Evolutionary conservation across 1,139 yeast species (phyloP).

Genomic region (Nakaseomyces uthaithaninus): DNA sequence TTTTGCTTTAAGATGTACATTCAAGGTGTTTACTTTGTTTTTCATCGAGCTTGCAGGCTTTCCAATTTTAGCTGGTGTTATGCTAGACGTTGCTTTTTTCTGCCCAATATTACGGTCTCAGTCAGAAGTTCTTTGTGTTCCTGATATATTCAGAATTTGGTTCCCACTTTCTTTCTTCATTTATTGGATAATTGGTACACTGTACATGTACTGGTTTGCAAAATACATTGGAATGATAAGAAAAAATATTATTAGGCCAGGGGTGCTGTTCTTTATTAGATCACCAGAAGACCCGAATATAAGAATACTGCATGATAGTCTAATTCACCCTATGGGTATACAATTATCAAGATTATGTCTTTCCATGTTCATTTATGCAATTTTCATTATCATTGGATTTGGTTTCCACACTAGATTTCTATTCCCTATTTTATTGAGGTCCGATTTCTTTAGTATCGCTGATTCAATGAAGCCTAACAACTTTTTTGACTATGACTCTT

Average conservation of each 20-base stretch:
- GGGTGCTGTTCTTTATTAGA: slow-evolving; percentile 82
- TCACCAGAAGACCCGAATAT: slow-evolving; percentile 94
- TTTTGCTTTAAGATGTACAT: slow-evolving; percentile 51
- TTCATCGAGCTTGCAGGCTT: slow-evolving; percentile 73
- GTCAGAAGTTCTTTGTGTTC: slow-evolving; percentile 24
- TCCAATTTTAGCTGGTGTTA: slow-evolving; percentile 79
- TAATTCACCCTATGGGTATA: slow-evolving; percentile 61
- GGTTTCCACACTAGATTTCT: slow-evolving; percentile 47
- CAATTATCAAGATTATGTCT: slow-evolving; percentile 69
- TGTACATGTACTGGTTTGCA: slow-evolving; percentile 83
- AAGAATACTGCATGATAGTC: slow-evolving; percentile 79
- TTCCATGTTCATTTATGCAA: slow-evolving; percentile 69
- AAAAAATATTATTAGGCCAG: slow-evolving; percentile 65
- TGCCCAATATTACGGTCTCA: slow-evolving; percentile 43
- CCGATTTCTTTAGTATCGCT: slow-evolving; percentile 25
- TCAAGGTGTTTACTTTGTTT: slow-evolving; percentile 69
- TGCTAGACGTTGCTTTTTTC: slow-evolving; percentile 56
- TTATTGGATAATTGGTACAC: slow-evolving; percentile 74
- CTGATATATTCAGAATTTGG: slow-evolving; percentile 18
- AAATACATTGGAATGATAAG: slow-evolving; percentile 80
- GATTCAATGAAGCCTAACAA: slow-evolving; percentile 10
- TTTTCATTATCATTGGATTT: slow-evolving; percentile 64
- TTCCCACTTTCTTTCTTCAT: slow-evolving; percentile 25
- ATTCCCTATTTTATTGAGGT: slow-evolving; percentile 26
- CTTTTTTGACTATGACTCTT: slow-evolving; percentile 10